These are phyloP conservation scores for Hanseniaspora meyeri DNA, from an alignment of 805 yeast genomes.

Conservation along the genomic window DNA sequence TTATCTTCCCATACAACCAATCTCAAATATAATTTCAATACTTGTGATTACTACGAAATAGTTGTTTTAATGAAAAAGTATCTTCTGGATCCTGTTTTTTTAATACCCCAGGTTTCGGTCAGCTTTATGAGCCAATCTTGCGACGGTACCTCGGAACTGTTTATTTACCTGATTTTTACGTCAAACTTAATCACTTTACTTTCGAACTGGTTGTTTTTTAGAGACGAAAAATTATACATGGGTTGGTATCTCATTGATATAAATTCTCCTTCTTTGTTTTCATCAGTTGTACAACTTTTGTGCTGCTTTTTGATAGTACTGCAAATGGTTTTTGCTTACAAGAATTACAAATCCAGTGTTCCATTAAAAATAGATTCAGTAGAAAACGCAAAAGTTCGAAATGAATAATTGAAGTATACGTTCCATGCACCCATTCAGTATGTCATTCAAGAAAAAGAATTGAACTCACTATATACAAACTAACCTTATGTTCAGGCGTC, in stretches of 20 bases:
- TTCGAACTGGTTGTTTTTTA: neutral
- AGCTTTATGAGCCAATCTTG: conserved; percentile 30
- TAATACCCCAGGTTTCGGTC: conserved; percentile 33
- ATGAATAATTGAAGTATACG: neutral
- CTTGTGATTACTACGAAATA: conserved; percentile 33
- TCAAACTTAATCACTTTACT: neutral
- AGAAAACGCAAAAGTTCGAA: neutral
- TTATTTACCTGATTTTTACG: conserved; percentile 14
- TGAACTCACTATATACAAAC: neutral
- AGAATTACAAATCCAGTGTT: neutral
- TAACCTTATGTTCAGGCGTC: neutral
- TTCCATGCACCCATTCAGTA: neutral
- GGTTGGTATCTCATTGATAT: conserved; percentile 18
- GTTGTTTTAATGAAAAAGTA: conserved; percentile 30
- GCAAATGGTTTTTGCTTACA: neutral
- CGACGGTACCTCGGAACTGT: conserved; percentile 24
- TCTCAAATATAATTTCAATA: conserved; percentile 27
- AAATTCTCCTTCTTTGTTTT: conserved; percentile 20
- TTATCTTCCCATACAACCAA: conserved; percentile 13
- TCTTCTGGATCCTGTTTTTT: conserved; percentile 20
- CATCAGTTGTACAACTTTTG: conserved; percentile 16
- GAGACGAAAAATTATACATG: neutral
- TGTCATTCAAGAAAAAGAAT: neutral
- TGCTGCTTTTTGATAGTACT: conserved; percentile 15
- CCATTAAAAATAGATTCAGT: neutral